Base-by-base conservation (phyloP, 2,329 filamentous ascomycete genomes). In the Cordyceps farinosa region DNA sequence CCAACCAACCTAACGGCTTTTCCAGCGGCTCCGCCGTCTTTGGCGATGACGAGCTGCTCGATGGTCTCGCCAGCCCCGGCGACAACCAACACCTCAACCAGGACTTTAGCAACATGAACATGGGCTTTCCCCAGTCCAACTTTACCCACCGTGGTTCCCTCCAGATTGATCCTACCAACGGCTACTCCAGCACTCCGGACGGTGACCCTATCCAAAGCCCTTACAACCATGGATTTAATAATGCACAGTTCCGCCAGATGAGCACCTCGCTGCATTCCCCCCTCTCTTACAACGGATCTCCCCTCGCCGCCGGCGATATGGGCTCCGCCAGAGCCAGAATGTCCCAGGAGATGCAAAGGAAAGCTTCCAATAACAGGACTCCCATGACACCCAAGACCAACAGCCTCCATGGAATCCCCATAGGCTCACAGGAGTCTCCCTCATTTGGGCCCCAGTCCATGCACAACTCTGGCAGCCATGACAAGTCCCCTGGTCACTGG, bases 141-240 rank as follows among this genome's bases (percentile, higher is more conserved):
- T 87, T 85, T 69, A 70, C 77, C 4, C 82, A 89, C 64, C 87
- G 89, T 64, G 81, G 78, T 57, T 77, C 80, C 40, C 75, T 89
- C 44, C 84, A 87, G 65, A 84, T 89, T 69, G 87, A 90, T 67
- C 85, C 87, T 65, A 79, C 84, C 72, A 89, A 90, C 71, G 87
- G 91, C 66, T 98, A 90, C 76, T 97, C 94, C 27, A 91, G 91
- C 74, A 97, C 93, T 2, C 93, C 94, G 3, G 94, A 98, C 65
- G 92, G 92, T 59, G 90, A 92, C 60, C 92, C 94, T 6, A 94
- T 97, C 65, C 91, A 96, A 72, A 97, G 92, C 70, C 94, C 94
- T 0, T 97, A 92, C 71, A 84, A 90, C 48, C 86, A 90, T 69
- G 87, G 84, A 71, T 95, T 93, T 79, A 89, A 88, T 34, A 59